Percentiles rank a stretch among this genome's conserved stretches.
These are phyloP conservation scores for Rhizopogon vesiculosus DNA, from an alignment of 768 basidiomycete genomes.

Conservation along the genomic window DNA sequence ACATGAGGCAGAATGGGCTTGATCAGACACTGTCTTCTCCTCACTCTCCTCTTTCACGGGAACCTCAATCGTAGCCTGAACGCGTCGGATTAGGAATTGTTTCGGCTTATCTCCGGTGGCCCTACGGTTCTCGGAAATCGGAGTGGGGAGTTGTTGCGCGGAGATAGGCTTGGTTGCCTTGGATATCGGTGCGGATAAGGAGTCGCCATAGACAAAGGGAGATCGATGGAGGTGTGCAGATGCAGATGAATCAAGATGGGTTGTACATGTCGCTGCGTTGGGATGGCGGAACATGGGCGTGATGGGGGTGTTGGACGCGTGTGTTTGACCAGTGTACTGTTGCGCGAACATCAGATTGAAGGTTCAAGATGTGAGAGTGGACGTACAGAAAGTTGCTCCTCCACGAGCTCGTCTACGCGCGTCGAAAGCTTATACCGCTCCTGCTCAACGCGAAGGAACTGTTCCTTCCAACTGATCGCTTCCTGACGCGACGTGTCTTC, in stretches of 20 bases:
- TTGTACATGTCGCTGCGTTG: conserved; percentile 4
- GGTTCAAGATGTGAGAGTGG: not conserved
- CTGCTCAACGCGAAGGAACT: conserved; percentile 69
- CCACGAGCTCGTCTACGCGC: conserved; percentile 54
- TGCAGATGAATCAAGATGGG: conserved; percentile 21
- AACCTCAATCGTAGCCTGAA: conserved; percentile 54
- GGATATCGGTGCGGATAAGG: conserved; percentile 27
- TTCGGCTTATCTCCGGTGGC: conserved; percentile 9
- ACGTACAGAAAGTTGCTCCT: conserved; percentile 44
- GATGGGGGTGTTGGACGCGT: conserved; percentile 18
- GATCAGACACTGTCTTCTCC: conserved; percentile 28
- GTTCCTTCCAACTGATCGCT: conserved; percentile 74
- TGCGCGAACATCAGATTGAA: conserved; percentile 1
- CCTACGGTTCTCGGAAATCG: conserved; percentile 23
- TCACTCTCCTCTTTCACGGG: conserved; percentile 61
- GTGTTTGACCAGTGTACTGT: conserved; percentile 9
- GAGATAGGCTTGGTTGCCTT: conserved; percentile 20
- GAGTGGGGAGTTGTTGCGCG: conserved; percentile 23
- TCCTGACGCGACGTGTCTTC: conserved; percentile 43
- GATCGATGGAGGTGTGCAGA: conserved; percentile 17
- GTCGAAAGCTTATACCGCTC: conserved; percentile 57
- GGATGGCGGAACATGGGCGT: conserved; percentile 28
- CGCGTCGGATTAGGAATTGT: conserved; percentile 50
- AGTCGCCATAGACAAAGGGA: conserved; percentile 19
- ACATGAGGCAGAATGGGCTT: conserved; percentile 2